Conservation (phyloP, 2,329 filamentous ascomycete genomes). For the Sporothrix protearum region DNA sequence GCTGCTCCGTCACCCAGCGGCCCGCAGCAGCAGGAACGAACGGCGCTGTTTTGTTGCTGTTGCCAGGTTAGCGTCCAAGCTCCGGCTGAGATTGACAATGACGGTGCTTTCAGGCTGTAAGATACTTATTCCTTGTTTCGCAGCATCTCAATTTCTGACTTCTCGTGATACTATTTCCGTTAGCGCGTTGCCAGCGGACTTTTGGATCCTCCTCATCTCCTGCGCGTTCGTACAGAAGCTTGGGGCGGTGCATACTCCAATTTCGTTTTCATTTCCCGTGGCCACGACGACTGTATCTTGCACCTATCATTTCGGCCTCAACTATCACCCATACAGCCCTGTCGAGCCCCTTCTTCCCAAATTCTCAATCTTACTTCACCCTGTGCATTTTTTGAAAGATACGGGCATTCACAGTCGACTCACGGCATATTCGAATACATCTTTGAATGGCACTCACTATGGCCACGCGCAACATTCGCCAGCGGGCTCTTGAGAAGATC, state of each 20-base stretch:
- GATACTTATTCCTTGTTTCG: conserved; percentile 5
- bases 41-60: background rate
- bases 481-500: conserved; percentile 62
- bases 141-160: background rate
- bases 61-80: background rate
- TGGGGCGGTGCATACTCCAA: background rate
- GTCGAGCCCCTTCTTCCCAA: background rate
- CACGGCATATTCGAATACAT: too few species aligned
- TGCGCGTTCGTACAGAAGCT: background rate
- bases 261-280: background rate
- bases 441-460: conserved; percentile 23
- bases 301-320: background rate
- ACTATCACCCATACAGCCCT: background rate
- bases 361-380: background rate
- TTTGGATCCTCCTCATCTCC: background rate
- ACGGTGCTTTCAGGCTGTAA: background rate
- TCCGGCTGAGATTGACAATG: background rate
- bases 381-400: background rate
- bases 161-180: conserved; percentile 2
- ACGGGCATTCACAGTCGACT: background rate
- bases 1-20: background rate
- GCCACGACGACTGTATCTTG: too few species aligned
- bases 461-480: conserved; percentile 57
- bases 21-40: conserved; percentile 2
- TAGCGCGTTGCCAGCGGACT: background rate